These are phyloP conservation scores for Aulographum hederae DNA, from an alignment of 2,329 filamentous ascomycete species.

Conservation along the genomic window DNA sequence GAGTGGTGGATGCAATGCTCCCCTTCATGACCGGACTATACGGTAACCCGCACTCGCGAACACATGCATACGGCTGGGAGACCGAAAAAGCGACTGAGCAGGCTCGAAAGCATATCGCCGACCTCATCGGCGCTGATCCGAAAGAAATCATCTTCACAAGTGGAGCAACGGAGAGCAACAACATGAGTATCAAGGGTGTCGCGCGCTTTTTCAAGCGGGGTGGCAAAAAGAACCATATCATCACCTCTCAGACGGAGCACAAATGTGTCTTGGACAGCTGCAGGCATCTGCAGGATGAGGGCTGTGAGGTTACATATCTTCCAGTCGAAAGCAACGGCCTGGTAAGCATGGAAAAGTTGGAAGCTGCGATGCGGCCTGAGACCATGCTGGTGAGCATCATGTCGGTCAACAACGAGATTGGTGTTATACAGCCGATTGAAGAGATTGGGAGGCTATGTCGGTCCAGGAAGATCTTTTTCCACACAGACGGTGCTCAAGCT, in stretches of 20 bases:
- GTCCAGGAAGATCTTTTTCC: slow-evolving; percentile 89
- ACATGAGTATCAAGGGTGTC: slow-evolving; percentile 98
- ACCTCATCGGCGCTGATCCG: slow-evolving; percentile 77
- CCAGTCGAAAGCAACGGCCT: slow-evolving; percentile 79
- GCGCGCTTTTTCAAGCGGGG: slow-evolving; percentile 83
- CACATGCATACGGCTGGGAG: slow-evolving; percentile 97
- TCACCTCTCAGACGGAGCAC: slow-evolving; percentile 95
- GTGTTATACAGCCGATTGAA: slow-evolving; percentile 90
- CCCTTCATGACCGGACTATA: slow-evolving; percentile 87
- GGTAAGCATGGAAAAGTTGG: slow-evolving; percentile 64
- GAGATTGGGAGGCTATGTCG: slow-evolving; percentile 88
- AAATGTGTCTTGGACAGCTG: slow-evolving; percentile 98
- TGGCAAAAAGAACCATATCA: slow-evolving; percentile 96
- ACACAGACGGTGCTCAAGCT: slow-evolving; percentile 89
- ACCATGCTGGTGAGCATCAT: slow-evolving; percentile 91
- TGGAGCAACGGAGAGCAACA: slow-evolving; percentile 95
- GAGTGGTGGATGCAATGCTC: slow-evolving; percentile 91
- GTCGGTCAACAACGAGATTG: slow-evolving; percentile 99
- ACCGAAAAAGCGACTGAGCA: slow-evolving; percentile 86
- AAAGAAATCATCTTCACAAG: slow-evolving; percentile 99
- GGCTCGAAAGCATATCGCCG: slow-evolving; percentile 66
- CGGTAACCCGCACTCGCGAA: slow-evolving; percentile 92
- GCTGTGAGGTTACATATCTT: slow-evolving; percentile 91
- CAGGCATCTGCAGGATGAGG: slow-evolving; percentile 89
- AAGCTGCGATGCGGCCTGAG: slow-evolving; percentile 77